A percentile compares a stretch with the other conserved stretches of the same genome.
These are phyloP conservation scores for Lobosporangium transversale DNA, from an alignment of 192 early-diverging fungal genomes.

Conservation along the genomic window DNA sequence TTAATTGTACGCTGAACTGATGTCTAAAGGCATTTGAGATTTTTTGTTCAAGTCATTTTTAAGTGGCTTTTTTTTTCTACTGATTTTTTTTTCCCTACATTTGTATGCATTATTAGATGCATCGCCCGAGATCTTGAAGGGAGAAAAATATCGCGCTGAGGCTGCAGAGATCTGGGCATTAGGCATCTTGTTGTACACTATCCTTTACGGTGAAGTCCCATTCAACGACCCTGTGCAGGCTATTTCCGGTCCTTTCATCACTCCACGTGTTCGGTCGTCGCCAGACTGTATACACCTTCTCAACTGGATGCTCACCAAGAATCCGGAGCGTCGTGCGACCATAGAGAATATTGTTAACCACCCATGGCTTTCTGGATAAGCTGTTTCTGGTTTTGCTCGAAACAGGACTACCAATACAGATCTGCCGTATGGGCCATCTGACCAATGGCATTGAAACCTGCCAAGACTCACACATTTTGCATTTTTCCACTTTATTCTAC, in stretches of 20 bases:
- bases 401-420: too few relatives aligned
- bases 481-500: too few relatives aligned
- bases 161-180: conserved; percentile 74
- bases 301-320: conserved; percentile 72
- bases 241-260: conserved; percentile 57
- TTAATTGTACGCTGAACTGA: conserved; percentile 65
- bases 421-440: background rate
- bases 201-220: conserved; percentile 69
- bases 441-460: background rate
- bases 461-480: background rate
- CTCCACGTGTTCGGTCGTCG: conserved; percentile 59
- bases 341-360: conserved; percentile 70
- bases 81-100: background rate
- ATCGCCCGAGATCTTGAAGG: conserved; percentile 73
- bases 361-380: conserved; percentile 62
- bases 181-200: conserved; percentile 75
- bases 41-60: too few relatives aligned
- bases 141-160: conserved; percentile 65
- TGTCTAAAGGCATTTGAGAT: too few relatives aligned
- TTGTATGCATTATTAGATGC: conserved; percentile 45
- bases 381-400: conserved; percentile 10
- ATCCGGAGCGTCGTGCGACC: conserved; percentile 65
- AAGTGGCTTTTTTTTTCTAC: background rate
- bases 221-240: conserved; percentile 67
- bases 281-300: conserved; percentile 65